phyloP scores from a whole-genome alignment of 2,329 filamentous ascomycete species.

The Cryphonectria radicalis region DNA sequence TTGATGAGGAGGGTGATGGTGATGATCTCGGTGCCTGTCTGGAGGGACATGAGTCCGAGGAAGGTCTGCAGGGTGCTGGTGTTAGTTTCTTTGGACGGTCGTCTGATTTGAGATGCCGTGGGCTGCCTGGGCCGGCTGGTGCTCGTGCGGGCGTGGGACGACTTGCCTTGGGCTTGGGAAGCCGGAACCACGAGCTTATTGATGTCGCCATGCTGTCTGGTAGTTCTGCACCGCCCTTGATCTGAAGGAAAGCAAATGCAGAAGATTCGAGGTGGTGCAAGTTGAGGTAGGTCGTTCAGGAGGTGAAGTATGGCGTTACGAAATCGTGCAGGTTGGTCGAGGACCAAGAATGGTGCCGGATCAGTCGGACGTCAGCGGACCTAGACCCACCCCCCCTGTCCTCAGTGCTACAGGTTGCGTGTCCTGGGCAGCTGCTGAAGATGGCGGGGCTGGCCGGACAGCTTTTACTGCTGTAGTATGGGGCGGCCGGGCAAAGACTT shows the following conservation, averaged over 20 bases:
- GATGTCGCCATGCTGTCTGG: constrained; percentile 21
- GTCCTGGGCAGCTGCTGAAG: background rate
- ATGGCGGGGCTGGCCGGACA: background rate
- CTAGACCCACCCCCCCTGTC: constrained; percentile 12
- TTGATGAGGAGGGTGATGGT: constrained; percentile 84
- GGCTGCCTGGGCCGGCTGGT: background rate
- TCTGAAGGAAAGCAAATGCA: background rate
- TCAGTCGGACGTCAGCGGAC: constrained; percentile 1
- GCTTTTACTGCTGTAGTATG: background rate
- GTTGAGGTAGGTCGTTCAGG: background rate
- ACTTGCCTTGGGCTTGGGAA: constrained; percentile 29
- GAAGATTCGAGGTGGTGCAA: constrained; percentile 1
- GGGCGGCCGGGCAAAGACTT: background rate
- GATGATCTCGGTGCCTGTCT: constrained; percentile 85
- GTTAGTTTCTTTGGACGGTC: background rate
- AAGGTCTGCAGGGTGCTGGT: constrained; percentile 66
- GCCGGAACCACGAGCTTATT: constrained; percentile 18
- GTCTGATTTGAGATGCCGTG: background rate
- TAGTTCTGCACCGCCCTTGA: background rate
- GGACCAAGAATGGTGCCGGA: background rate
- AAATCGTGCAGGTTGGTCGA: background rate
- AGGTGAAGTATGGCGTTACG: constrained; percentile 16
- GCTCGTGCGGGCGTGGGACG: background rate
- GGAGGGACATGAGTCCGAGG: constrained; percentile 82
- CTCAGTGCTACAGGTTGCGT: background rate